Evolutionary conservation across 129 eudicot genomes (phyloP).

Genomic region (Chrysanthemum seticuspe): DNA sequence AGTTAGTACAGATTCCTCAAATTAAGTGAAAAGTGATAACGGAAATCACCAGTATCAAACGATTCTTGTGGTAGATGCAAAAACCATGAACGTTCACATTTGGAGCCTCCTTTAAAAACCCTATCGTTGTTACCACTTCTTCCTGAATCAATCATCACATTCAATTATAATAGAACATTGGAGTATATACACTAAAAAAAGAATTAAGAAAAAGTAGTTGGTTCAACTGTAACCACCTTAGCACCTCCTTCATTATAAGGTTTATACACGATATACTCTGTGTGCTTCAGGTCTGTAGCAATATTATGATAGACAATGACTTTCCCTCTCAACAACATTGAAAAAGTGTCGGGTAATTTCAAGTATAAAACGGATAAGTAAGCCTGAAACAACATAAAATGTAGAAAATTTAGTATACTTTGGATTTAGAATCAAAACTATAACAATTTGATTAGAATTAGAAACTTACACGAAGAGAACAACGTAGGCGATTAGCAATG

Average conservation of each 20-base stretch:
- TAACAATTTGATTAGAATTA: background rate
- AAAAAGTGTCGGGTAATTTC: constrained; percentile 60
- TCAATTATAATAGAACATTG: background rate
- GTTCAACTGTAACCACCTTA: constrained; percentile 47
- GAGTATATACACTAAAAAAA: background rate
- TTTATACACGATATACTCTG: constrained; percentile 73
- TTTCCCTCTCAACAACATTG: constrained; percentile 61
- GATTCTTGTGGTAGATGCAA: constrained; percentile 90
- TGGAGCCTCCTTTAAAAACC: constrained; percentile 90
- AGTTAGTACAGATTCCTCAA: background rate
- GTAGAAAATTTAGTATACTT: background rate
- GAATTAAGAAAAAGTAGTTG: background rate
- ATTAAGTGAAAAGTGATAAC: constrained; percentile 1
- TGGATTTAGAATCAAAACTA: background rate
- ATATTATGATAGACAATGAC: constrained; percentile 67
- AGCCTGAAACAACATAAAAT: constrained; percentile 42
- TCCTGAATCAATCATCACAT: constrained; percentile 48
- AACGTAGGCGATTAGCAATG: constrained; percentile 63
- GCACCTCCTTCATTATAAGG: constrained; percentile 57
- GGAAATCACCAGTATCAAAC: constrained; percentile 77
- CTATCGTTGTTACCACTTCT: constrained; percentile 70
- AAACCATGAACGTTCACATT: constrained; percentile 79
- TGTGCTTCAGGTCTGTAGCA: constrained; percentile 75
- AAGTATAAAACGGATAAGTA: constrained; percentile 81
- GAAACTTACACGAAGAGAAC: constrained; percentile 80